Conservation (phyloP, 1,139 yeast genomes). For the Nakaseomyces uthaithaninus region DNA sequence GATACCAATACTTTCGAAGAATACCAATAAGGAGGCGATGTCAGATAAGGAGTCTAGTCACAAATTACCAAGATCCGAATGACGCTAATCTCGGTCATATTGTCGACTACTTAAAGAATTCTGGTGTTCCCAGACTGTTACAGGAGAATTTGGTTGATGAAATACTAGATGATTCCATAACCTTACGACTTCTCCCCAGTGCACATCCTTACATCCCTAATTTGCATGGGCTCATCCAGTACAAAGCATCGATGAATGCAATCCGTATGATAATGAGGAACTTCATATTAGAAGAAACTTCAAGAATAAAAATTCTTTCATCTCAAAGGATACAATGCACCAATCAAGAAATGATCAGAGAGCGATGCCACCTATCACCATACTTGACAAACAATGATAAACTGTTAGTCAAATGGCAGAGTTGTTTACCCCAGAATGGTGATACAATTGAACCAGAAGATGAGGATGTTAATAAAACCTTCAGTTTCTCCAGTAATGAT, state of each 20-base stretch:
- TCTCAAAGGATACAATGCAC: not conserved
- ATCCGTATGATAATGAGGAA: conserved; percentile 48
- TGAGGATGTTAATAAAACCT: conserved; percentile 35
- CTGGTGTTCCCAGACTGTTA: conserved; percentile 51
- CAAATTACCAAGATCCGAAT: conserved; percentile 7
- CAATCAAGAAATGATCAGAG: conserved; percentile 11
- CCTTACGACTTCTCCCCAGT: conserved; percentile 57
- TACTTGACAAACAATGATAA: conserved; percentile 39
- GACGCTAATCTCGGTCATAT: conserved; percentile 54
- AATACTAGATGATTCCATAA: conserved; percentile 43
- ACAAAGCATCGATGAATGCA: conserved; percentile 43
- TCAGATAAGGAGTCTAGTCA: not conserved
- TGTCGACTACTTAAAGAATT: conserved; percentile 41
- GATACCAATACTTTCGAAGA: not conserved
- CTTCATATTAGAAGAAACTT: conserved; percentile 38
- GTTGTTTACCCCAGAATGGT: conserved; percentile 38
- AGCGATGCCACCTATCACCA: conserved; percentile 19
- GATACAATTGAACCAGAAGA: conserved; percentile 22
- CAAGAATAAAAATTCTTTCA: conserved; percentile 6
- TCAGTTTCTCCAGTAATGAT: conserved; percentile 7
- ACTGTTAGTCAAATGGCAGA: conserved; percentile 53
- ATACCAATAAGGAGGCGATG: not conserved
- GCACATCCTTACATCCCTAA: conserved; percentile 53
- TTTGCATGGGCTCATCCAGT: conserved; percentile 52
- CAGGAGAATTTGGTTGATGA: conserved; percentile 43